Evolutionary conservation across 805 yeast genomes (phyloP).

Genomic region (Candida glaebosa): DNA sequence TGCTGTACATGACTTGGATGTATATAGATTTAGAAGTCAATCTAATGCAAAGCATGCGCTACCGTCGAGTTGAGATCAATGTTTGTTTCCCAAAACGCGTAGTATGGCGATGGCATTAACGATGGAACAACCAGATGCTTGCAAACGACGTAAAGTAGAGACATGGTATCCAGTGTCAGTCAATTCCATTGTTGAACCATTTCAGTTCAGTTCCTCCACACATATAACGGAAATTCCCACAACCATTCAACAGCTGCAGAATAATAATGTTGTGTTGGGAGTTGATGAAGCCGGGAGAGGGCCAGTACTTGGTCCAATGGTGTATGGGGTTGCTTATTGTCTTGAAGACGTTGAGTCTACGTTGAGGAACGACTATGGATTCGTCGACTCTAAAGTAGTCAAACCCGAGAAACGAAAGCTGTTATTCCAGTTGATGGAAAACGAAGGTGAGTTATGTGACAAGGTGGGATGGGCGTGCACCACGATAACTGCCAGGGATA

Average conservation of each 20-base stretch:
- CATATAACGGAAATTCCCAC: conserved; percentile 50
- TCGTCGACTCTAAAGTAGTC: conserved; percentile 90
- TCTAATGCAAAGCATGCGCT: too few species aligned
- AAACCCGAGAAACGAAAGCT: conserved; percentile 66
- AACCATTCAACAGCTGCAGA: conserved; percentile 24
- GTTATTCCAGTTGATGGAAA: conserved; percentile 58
- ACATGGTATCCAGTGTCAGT: conserved; percentile 37
- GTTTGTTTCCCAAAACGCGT: too few species aligned
- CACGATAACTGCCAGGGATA: conserved; percentile 81
- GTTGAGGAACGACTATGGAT: conserved; percentile 59
- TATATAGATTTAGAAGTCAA: neutral
- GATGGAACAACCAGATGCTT: neutral
- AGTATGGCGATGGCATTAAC: neutral
- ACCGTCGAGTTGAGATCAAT: too few species aligned
- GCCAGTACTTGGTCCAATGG: conserved; percentile 98
- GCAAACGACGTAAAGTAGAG: neutral
- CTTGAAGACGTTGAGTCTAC: conserved; percentile 46
- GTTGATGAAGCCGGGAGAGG: conserved; percentile 99
- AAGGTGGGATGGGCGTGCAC: conserved; percentile 88
- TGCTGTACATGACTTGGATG: neutral
- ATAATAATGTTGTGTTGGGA: conserved; percentile 60
- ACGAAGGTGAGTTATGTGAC: conserved; percentile 38
- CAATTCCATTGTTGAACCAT: conserved; percentile 20
- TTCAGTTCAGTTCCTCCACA: conserved; percentile 41
- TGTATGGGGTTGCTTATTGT: conserved; percentile 85